Conservation (phyloP, 1,284 basidiomycete genomes). For the Microbotryum violaceum region DNA sequence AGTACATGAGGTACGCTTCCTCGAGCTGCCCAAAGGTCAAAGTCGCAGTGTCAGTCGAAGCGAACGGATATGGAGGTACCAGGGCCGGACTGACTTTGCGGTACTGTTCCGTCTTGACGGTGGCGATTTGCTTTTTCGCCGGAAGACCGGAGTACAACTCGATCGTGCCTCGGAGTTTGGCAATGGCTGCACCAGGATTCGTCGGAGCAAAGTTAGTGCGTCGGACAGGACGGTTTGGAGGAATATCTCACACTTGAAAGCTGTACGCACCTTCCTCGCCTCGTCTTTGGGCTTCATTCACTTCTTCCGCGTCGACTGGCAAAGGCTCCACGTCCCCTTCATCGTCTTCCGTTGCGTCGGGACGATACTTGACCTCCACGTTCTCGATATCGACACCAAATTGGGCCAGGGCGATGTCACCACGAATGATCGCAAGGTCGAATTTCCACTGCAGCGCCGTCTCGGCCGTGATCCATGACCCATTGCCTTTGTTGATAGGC, state of each 20-base stretch:
- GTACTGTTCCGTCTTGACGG: conserved; percentile 13
- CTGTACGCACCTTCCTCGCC: conserved; percentile 7
- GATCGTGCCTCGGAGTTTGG: conserved; percentile 6
- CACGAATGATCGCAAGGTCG: background rate
- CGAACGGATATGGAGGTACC: background rate
- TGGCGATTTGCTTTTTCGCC: background rate
- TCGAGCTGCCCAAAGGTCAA: conserved; percentile 13
- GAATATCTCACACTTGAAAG: background rate
- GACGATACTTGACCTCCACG: conserved; percentile 21
- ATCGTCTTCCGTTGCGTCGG: background rate
- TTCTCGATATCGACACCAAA: conserved; percentile 18
- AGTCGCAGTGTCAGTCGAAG: background rate
- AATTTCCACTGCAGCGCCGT: background rate
- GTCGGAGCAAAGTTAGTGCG: too few species aligned
- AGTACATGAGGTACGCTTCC: conserved; percentile 19
- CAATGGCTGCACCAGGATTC: conserved; percentile 4
- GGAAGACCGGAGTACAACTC: background rate
- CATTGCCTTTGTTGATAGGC: background rate
- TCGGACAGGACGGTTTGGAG: too few species aligned
- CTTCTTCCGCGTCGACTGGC: conserved; percentile 16
- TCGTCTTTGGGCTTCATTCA: conserved; percentile 7
- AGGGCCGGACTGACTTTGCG: conserved; percentile 13
- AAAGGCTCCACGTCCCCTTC: conserved; percentile 20
- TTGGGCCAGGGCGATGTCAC: conserved; percentile 7
- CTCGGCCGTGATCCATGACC: background rate